phyloP scores from a whole-genome alignment of 805 yeast genomes.

The Suhomyces xylopsoci region DNA sequence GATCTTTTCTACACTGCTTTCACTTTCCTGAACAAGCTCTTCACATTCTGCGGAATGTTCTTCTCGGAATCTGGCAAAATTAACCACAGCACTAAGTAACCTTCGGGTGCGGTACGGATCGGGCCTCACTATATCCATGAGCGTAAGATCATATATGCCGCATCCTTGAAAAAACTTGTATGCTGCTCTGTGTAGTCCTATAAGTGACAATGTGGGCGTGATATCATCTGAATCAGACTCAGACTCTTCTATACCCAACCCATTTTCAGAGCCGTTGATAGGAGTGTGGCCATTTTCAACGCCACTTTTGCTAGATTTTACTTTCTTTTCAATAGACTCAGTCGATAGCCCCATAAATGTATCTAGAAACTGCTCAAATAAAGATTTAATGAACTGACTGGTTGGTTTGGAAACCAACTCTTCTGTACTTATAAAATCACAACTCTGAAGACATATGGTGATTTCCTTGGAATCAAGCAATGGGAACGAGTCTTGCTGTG shows the following conservation, averaged over 20 bases:
- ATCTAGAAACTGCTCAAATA: conserved; percentile 61
- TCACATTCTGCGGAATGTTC: conserved; percentile 71
- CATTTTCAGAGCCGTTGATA: conserved; percentile 5
- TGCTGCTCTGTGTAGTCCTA: conserved; percentile 59
- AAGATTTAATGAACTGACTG: conserved; percentile 48
- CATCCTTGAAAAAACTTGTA: conserved; percentile 63
- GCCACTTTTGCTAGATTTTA: conserved; percentile 8
- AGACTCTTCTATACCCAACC: conserved; percentile 9
- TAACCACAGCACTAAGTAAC: conserved; percentile 76
- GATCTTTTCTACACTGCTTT: conserved; percentile 40
- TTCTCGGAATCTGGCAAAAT: conserved; percentile 81
- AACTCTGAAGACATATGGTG: conserved; percentile 55
- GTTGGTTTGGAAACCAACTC: conserved; percentile 59
- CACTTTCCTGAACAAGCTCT: conserved; percentile 54
- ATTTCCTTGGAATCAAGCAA: conserved; percentile 59
- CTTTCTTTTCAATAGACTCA: conserved; percentile 22
- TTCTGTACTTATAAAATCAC: conserved; percentile 59
- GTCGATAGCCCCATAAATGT: conserved; percentile 53
- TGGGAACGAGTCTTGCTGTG: conserved; percentile 54
- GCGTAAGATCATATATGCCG: conserved; percentile 74
- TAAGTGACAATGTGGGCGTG: conserved; percentile 41
- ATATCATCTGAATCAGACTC: conserved; percentile 29
- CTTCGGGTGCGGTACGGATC: conserved; percentile 65
- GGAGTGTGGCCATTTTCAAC: conserved; percentile 4
- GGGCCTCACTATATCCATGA: conserved; percentile 74